Evolutionary conservation across 768 basidiomycete genomes (phyloP).

Genomic region (Amanita rimosa): DNA sequence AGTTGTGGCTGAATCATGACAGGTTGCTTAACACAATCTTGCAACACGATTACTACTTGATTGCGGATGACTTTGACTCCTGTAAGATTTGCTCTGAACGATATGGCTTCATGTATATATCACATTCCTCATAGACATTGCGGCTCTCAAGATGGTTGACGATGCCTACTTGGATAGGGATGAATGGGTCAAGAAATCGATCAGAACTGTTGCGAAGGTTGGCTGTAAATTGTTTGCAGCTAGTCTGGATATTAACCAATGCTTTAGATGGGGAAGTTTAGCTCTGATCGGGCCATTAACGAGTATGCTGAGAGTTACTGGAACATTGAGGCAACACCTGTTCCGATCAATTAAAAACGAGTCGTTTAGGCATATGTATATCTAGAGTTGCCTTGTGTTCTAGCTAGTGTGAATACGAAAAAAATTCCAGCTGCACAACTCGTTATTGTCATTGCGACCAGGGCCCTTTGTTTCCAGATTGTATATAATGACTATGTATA

Average conservation of each 20-base stretch:
- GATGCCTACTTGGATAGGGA: conserved; percentile 74
- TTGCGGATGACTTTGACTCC: conserved; percentile 92
- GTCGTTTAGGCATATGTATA: not conserved
- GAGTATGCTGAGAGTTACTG: conserved; percentile 88
- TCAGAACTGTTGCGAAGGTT: conserved; percentile 71
- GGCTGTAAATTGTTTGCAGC: not conserved
- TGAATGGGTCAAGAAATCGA: conserved; percentile 90
- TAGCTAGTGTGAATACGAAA: no score
- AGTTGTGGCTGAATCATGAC: conserved; percentile 7
- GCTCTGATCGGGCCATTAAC: conserved; percentile 85
- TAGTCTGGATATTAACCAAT: not conserved
- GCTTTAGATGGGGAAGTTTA: conserved; percentile 88
- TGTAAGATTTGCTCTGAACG: conserved; percentile 33
- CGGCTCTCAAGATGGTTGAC: conserved; percentile 80
- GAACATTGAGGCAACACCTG: conserved; percentile 49
- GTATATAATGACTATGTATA: not conserved
- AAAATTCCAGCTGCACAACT: not conserved
- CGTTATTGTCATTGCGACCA: not conserved
- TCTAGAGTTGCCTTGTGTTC: no score
- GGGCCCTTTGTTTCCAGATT: not conserved
- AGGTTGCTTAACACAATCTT: conserved; percentile 69
- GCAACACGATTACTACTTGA: conserved; percentile 66
- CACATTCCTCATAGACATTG: conserved; percentile 43
- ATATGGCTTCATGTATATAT: not conserved
- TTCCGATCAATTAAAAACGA: conserved; percentile 8